Evolutionary conservation across 257 asterid genomes (phyloP).

Genomic region (Lycium ferocissimum): DNA sequence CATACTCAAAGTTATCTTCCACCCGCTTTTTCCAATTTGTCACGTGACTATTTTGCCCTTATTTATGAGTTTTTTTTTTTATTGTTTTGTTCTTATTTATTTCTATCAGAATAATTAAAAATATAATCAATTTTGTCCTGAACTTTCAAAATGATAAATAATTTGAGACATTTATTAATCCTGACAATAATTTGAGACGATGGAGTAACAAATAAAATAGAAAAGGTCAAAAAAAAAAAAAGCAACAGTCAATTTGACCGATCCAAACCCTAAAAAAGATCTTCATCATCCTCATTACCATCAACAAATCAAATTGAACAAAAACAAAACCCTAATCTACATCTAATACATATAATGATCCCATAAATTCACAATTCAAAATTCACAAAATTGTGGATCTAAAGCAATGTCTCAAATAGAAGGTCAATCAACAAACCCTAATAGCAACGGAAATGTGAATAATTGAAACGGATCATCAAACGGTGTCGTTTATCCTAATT

Average conservation of each 20-base stretch:
- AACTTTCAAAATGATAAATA: too few species aligned
- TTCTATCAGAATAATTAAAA: too few species aligned
- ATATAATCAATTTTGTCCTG: too few species aligned
- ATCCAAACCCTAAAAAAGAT: slow-evolving; percentile 42
- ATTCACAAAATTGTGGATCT: not conserved
- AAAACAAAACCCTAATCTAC: slow-evolving; percentile 27
- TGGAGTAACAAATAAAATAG: not conserved
- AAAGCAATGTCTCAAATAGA: slow-evolving; percentile 41
- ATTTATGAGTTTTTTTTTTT: too few species aligned
- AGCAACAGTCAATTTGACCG: too few species aligned
- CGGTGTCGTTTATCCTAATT: slow-evolving; percentile 35
- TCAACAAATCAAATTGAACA: slow-evolving; percentile 33
- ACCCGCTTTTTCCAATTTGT: slow-evolving; percentile 55
- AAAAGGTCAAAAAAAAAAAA: not conserved
- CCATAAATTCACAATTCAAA: not conserved
- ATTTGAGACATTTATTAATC: too few species aligned
- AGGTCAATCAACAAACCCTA: slow-evolving; percentile 27
- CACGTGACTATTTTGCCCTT: slow-evolving; percentile 63
- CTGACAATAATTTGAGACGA: too few species aligned
- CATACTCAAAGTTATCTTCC: slow-evolving; percentile 89
- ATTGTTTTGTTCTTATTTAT: too few species aligned
- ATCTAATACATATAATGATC: not conserved
- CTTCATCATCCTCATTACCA: slow-evolving; percentile 7
- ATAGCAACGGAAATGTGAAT: slow-evolving; percentile 35
- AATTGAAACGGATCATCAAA: slow-evolving; percentile 45